Percentiles rank a stretch among this genome's conserved stretches.
Evolutionary conservation across 208 protist genomes (phyloP).

Genomic region (Novymonas esmeraldas): DNA sequence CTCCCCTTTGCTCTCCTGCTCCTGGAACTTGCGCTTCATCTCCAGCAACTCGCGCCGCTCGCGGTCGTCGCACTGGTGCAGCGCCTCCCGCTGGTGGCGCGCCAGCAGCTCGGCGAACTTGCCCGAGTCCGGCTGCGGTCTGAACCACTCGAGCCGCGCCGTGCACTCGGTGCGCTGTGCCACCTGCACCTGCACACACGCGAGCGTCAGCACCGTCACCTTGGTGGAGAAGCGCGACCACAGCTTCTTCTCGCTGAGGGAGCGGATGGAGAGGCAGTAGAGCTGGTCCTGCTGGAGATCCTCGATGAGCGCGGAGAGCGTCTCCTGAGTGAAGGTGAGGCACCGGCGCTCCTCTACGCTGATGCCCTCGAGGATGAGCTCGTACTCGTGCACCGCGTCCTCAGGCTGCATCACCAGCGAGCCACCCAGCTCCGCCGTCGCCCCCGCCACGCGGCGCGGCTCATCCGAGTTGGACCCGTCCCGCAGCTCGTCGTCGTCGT

Average conservation of each 20-base stretch:
- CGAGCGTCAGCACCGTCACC: slow-evolving; percentile 81
- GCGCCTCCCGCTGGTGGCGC: slow-evolving; percentile 42
- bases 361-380: slow-evolving; percentile 78
- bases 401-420: slow-evolving; percentile 67
- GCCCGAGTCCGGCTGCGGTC: slow-evolving; percentile 46
- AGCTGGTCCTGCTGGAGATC: slow-evolving; percentile 79
- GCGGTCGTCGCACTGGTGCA: slow-evolving; percentile 76
- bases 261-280: slow-evolving; percentile 84
- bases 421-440: not conserved
- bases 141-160: slow-evolving; percentile 68
- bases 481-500: slow-evolving; percentile 11
- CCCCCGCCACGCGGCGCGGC: not conserved
- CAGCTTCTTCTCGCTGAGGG: slow-evolving; percentile 73
- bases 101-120: slow-evolving; percentile 61
- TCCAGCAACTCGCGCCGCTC: slow-evolving; percentile 84
- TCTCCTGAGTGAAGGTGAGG: slow-evolving; percentile 57
- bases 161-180: slow-evolving; percentile 75
- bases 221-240: slow-evolving; percentile 87
- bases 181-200: slow-evolving; percentile 55
- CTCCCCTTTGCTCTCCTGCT: slow-evolving; percentile 68
- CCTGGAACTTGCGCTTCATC: slow-evolving; percentile 80
- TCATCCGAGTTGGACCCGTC: not conserved
- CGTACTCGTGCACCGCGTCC: slow-evolving; percentile 78
- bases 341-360: slow-evolving; percentile 47
- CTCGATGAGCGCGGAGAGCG: slow-evolving; percentile 52